A percentile compares a stretch with the other conserved stretches of the same genome.
These are phyloP conservation scores for Aureobasidium sp. DNA, from an alignment of 2,329 filamentous ascomycete species.

Conservation along the genomic window DNA sequence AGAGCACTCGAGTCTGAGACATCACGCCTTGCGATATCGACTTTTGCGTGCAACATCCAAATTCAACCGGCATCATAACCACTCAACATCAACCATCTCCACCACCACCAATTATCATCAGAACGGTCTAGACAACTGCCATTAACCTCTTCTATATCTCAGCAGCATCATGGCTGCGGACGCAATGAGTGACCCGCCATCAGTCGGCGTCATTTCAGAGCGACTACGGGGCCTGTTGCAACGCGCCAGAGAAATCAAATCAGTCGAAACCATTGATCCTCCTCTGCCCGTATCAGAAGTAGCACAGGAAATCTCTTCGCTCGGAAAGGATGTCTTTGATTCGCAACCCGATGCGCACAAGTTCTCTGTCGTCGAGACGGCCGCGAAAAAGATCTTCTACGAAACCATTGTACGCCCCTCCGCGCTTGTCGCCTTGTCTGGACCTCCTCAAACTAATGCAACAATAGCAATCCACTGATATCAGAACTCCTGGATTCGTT, in stretches of 20 bases:
- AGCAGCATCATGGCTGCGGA: conserved; percentile 13
- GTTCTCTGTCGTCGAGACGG: conserved; percentile 69
- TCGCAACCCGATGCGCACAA: conserved; percentile 22
- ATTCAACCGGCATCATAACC: not conserved
- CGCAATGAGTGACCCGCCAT: conserved; percentile 22
- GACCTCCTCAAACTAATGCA: conserved; percentile 18
- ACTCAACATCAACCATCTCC: not conserved
- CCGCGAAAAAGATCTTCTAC: conserved; percentile 73
- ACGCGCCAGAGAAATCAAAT: conserved; percentile 34
- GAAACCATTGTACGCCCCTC: conserved; percentile 59
- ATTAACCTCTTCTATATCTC: not conserved
- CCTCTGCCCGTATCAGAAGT: conserved; percentile 36
- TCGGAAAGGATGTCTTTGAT: conserved; percentile 23
- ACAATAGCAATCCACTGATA: conserved; percentile 59
- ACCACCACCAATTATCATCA: not conserved
- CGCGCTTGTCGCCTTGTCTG: not conserved
- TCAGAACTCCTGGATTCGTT: conserved; percentile 70
- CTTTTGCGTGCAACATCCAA: not conserved
- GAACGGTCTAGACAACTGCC: not conserved
- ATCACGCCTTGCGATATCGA: not conserved
- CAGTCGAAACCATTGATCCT: conserved; percentile 35
- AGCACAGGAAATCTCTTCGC: conserved; percentile 20
- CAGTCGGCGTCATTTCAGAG: conserved; percentile 23
- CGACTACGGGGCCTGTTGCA: conserved; percentile 34
- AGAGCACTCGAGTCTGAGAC: not conserved